phyloP scores from a whole-genome alignment of 306 rosid species.

The Phaseolus lunatus region DNA sequence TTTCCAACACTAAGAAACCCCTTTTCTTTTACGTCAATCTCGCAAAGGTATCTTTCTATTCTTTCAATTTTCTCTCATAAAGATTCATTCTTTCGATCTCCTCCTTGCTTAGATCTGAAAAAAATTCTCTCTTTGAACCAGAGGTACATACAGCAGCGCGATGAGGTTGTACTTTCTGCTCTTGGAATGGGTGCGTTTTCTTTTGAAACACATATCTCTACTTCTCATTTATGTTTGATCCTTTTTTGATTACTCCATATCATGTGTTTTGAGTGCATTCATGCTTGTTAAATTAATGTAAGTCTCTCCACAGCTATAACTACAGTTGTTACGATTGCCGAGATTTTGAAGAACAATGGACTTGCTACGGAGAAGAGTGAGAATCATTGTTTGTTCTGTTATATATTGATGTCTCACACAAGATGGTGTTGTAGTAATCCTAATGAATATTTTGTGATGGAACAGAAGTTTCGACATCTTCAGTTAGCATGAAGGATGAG shows the following conservation, averaged over 20 bases:
- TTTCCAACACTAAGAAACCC: slow-evolving; percentile 96
- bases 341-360: slow-evolving; percentile 93
- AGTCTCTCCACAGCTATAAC: slow-evolving; percentile 69
- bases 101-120: no score
- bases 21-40: slow-evolving; percentile 98
- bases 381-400: slow-evolving; percentile 7
- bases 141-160: slow-evolving; percentile 97
- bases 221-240: background rate
- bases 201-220: no score
- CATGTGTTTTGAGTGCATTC: background rate
- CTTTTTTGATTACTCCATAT: no score
- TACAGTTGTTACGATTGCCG: slow-evolving; percentile 92
- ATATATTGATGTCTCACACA: background rate
- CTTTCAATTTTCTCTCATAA: background rate
- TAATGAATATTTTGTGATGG: slow-evolving; percentile 40
- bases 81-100: no score
- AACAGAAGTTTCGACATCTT: slow-evolving; percentile 86
- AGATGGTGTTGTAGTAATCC: slow-evolving; percentile 16
- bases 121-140: slow-evolving; percentile 49
- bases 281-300: slow-evolving; percentile 5
- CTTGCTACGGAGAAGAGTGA: slow-evolving; percentile 90
- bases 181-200: slow-evolving; percentile 85
- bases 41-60: slow-evolving; percentile 64
- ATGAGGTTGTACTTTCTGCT: slow-evolving; percentile 98
- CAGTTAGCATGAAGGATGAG: slow-evolving; percentile 92